Evolutionary conservation across 2,329 filamentous ascomycete species (phyloP).

Genomic region (Proliferodiscus dingleyae): DNA sequence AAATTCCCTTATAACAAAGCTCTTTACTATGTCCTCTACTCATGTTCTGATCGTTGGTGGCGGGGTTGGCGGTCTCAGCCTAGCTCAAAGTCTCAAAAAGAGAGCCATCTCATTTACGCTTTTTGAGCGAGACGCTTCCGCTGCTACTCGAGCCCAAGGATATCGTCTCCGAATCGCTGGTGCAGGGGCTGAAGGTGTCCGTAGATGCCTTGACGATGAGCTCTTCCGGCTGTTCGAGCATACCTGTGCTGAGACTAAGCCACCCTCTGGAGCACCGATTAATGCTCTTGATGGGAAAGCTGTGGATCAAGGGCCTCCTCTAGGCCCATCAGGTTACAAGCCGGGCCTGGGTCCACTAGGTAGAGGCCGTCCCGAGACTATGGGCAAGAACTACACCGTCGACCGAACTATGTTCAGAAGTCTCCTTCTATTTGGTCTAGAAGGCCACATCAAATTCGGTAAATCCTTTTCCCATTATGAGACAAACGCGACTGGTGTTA

Average conservation of each 20-base stretch:
- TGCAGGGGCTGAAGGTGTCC: constrained; percentile 22
- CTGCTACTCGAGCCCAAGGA: constrained; percentile 41
- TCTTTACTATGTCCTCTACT: background rate
- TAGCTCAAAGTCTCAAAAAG: constrained; percentile 28
- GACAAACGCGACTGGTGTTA: constrained; percentile 15
- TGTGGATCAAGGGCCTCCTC: background rate
- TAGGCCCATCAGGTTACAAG: background rate
- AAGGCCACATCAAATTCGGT: constrained; percentile 29
- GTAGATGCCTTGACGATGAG: constrained; percentile 8
- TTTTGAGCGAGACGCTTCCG: constrained; percentile 50
- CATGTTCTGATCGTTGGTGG: constrained; percentile 30
- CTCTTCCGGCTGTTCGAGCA: constrained; percentile 19
- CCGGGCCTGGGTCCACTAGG: background rate
- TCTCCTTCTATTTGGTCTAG: constrained; percentile 30
- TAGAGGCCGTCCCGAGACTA: constrained; percentile 4
- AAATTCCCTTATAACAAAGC: background rate
- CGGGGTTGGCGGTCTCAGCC: constrained; percentile 32
- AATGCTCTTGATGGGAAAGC: constrained; percentile 12
- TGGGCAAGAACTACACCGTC: constrained; percentile 20
- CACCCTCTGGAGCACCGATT: constrained; percentile 4
- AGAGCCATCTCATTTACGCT: constrained; percentile 43
- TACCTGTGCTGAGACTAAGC: constrained; percentile 16
- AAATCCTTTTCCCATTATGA: constrained; percentile 27
- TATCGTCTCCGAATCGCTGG: constrained; percentile 33
- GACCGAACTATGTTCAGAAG: constrained; percentile 34